Evolutionary conservation across 2,329 filamentous ascomycete species (phyloP).

Genomic region (Penicillium hordei): DNA sequence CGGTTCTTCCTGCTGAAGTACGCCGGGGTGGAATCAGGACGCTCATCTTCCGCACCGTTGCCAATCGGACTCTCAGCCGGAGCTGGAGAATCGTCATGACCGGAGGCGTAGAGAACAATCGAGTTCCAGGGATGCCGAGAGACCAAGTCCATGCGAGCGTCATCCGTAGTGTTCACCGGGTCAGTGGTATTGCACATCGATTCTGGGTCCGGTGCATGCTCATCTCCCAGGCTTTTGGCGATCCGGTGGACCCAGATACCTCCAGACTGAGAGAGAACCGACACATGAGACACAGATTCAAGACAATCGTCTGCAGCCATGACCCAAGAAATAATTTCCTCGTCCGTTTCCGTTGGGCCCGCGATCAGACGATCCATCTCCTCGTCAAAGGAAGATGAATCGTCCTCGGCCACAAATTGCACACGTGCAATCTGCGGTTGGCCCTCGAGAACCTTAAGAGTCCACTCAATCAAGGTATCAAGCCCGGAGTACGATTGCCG

Average conservation of each 20-base stretch:
- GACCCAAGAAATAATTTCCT: not conserved
- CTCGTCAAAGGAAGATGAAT: not conserved
- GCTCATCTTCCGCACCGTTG: not conserved
- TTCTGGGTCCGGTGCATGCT: not conserved
- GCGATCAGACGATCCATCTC: slow-evolving; percentile 3
- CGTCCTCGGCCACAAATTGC: not conserved
- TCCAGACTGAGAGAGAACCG: not conserved
- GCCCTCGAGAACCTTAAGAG: not conserved
- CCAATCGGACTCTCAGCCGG: not conserved
- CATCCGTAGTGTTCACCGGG: not conserved
- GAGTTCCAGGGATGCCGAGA: not conserved
- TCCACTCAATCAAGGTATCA: not conserved
- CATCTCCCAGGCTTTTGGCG: not conserved
- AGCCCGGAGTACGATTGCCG: not conserved
- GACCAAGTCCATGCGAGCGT: not conserved
- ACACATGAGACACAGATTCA: not conserved
- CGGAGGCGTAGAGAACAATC: not conserved
- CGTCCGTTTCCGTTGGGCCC: not conserved
- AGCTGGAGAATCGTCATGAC: not conserved
- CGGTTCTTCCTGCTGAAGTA: not conserved
- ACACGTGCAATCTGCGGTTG: slow-evolving; percentile 5
- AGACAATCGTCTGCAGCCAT: not conserved
- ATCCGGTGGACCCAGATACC: slow-evolving; percentile 4
- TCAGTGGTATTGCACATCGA: not conserved
- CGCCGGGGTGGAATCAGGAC: not conserved